Conservation (phyloP, 306 rosid genomes). For the Vigna trinervia region DNA sequence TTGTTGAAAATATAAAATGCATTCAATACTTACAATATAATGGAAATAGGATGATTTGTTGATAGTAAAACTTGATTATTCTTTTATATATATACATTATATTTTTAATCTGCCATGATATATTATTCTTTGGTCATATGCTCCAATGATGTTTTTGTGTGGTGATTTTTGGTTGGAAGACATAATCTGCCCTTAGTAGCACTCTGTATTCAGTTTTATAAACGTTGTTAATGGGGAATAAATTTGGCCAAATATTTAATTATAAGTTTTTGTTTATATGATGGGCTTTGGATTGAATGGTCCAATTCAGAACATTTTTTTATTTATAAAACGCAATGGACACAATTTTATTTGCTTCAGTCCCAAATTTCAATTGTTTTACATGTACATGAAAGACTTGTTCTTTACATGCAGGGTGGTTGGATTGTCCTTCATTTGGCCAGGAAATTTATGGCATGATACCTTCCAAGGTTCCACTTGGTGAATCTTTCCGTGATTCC, state of each 20-base stretch:
- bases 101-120: not conserved
- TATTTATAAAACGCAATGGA: constrained; percentile 9
- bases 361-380: constrained; percentile 23
- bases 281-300: constrained; percentile 4
- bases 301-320: constrained; percentile 13
- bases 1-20: not conserved
- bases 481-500: constrained; percentile 80
- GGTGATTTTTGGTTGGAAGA: not conserved
- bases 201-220: not conserved
- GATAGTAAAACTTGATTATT: not conserved
- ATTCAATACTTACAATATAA: not conserved
- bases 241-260: not conserved
- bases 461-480: constrained; percentile 99
- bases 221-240: not conserved
- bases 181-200: not conserved
- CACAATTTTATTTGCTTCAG: constrained; percentile 22
- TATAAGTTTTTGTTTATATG: not conserved
- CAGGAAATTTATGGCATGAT: constrained; percentile 79
- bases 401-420: constrained; percentile 77
- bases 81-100: not conserved
- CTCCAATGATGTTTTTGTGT: not conserved
- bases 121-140: too few species aligned
- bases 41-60: not conserved
- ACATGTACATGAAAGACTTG: constrained; percentile 1
- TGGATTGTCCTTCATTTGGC: constrained; percentile 92